Base-by-base conservation (phyloP, 2,329 filamentous ascomycete species). In the Chrysoporthe cubensis region DNA sequence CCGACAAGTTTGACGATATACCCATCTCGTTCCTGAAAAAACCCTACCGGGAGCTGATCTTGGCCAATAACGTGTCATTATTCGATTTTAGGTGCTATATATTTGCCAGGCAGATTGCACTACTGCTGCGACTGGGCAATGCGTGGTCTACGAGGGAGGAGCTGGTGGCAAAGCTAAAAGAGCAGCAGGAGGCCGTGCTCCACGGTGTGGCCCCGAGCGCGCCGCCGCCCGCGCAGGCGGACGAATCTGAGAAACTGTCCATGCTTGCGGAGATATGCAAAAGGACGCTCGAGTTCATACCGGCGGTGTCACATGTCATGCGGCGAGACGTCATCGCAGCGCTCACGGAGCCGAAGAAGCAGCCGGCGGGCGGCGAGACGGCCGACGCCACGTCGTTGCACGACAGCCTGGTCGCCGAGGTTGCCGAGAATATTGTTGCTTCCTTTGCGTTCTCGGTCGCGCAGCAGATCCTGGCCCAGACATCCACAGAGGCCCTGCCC, bases 51-150 rank as follows among this genome's bases (percentile, higher is more conserved):
- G 93, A 96, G 67, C 88, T 97, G 74, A 99, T 99, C 61, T 83
- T 99, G 50, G 91, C 92, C 16, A 99, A 96, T 80, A 92, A 97
- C 72, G 96, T 99, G 46, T 99, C 96, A 0, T 85, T 97, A 2
- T 97, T 98, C 75, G 96, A 99, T 78, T 98, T 99, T 77, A 87
- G 93, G 62, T 93, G 91, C 73, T 99, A 99, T 77, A 89, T 99
- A 14, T 99, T 98, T 77, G 90, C 93, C 3, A 88, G 96, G 34
- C 95, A 99, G 74, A 88, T 97, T 70, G 87, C 91, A 2, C 80
- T 99, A 0, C 84, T 98, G 1, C 83, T 97, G 14, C 88, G 94
- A 4, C 85, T 97, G 1, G 94, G 92, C n/a, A 96, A 95, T 75
- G 87, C 87, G 0, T 86, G 80, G 78, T 88, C 87, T 1, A 87